These are phyloP conservation scores for Pichia paraexigua DNA, from an alignment of 805 yeast species.

Conservation along the genomic window DNA sequence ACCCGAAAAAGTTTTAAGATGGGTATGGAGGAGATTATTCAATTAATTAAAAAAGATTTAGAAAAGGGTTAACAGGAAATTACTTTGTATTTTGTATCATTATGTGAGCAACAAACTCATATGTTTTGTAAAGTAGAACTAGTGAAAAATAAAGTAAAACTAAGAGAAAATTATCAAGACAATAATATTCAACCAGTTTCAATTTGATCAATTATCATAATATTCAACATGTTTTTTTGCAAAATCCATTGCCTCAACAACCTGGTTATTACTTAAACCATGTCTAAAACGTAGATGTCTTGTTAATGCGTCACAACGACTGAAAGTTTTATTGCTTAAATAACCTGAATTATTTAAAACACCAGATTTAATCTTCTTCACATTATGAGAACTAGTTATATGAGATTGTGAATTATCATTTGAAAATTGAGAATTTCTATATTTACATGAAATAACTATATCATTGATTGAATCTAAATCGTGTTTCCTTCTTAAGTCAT, in stretches of 20 bases:
- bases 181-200: no score
- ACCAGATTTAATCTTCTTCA: slow-evolving; percentile 32
- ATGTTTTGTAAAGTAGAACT: no score
- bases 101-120: background rate
- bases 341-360: slow-evolving; percentile 21
- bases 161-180: background rate
- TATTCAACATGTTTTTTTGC: slow-evolving; percentile 77
- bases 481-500: slow-evolving; percentile 41
- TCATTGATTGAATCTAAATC: slow-evolving; percentile 38
- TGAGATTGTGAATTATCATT: slow-evolving; percentile 24
- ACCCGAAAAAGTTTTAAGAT: no score
- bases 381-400: slow-evolving; percentile 25
- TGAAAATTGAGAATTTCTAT: slow-evolving; percentile 22
- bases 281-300: slow-evolving; percentile 92
- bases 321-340: slow-evolving; percentile 58
- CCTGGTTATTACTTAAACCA: slow-evolving; percentile 56
- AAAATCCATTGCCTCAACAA: slow-evolving; percentile 60
- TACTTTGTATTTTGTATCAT: background rate
- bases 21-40: no score
- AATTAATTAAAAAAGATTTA: no score
- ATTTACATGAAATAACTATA: slow-evolving; percentile 29
- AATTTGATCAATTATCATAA: slow-evolving; percentile 17
- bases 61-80: background rate
- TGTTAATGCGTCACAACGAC: slow-evolving; percentile 89
- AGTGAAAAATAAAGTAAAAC: background rate